Base-by-base conservation (phyloP, 257 asterid species). In the Nicotiana attenuata region DNA sequence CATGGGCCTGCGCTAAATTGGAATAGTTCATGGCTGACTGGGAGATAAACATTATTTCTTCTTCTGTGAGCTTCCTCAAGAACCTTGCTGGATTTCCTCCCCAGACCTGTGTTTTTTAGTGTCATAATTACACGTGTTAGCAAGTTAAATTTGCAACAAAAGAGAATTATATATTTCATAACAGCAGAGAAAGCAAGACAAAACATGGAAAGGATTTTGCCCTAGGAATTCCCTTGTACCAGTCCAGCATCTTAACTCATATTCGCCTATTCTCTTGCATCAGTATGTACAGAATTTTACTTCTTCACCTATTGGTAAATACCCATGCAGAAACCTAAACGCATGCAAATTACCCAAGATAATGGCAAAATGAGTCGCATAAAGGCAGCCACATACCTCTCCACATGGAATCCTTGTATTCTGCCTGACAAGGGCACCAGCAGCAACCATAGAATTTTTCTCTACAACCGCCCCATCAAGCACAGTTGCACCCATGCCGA, bases 71-170 rank as follows among this genome's bases (percentile, higher is more conserved):
- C 90, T 96, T 96, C 89, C 99, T 89, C 87, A 96, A 87, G 82
- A 96, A 93, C 86, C 93, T 96, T 55, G 99, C 99, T 26, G 99
- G 99, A 87, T 93, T 96, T 82, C 99, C 99, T 87, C 98, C 99
- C 99, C 99, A 96, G 20, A 96, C 89, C 98, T 93, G 90, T 65
- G 59, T 60, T 81, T 22, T 38, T 13, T 60, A 16, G 77, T 3
- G 41, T 73, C 79, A 73, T 47, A 73, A 73, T 73, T 50, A 24
- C 61, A 50, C 24, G 20, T 24, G 79, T 73, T 53, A 73, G 45
- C 24, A 47, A 73, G 41, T 73, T 47, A 11, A 73, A 24, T 47
- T 73, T 14, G 22, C 61, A 24, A 24, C 16, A 24, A 73, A 22
- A 22, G 50, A 22, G 35, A 1, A 41, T 31, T 14, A 24, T 38